Conservation (phyloP, 1,139 yeast species). For the Magnusiomyces tetraspermus region DNA sequence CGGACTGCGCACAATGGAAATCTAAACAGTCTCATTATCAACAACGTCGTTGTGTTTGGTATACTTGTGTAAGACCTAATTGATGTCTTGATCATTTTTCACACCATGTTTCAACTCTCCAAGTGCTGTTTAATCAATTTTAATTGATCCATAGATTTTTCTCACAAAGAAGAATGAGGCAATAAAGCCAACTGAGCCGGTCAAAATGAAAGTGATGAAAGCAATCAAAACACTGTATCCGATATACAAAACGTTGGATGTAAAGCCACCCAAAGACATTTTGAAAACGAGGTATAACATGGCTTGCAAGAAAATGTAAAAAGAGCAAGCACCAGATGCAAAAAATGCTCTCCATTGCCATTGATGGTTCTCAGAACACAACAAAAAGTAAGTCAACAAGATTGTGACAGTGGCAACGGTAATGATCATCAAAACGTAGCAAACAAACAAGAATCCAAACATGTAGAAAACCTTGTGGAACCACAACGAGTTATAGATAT, state of each 20-base stretch:
- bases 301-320: slow-evolving; percentile 79
- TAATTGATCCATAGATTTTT: slow-evolving; percentile 73
- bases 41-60: too few relatives aligned
- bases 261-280: slow-evolving; percentile 65
- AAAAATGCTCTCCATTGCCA: slow-evolving; percentile 97
- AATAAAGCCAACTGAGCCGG: slow-evolving; percentile 83
- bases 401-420: slow-evolving; percentile 78
- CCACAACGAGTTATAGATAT: slow-evolving; percentile 82
- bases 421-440: slow-evolving; percentile 68
- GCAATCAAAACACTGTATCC: slow-evolving; percentile 81
- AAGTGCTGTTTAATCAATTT: slow-evolving; percentile 48
- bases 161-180: slow-evolving; percentile 67
- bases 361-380: slow-evolving; percentile 84
- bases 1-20: too few relatives aligned
- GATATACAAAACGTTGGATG: slow-evolving; percentile 67
- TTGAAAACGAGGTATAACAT: slow-evolving; percentile 39
- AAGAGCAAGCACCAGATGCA: slow-evolving; percentile 82
- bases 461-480: slow-evolving; percentile 88
- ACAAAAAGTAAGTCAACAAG: slow-evolving; percentile 70
- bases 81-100: background rate
- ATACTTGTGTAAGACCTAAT: background rate
- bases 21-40: too few relatives aligned
- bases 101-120: background rate
- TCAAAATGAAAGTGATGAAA: slow-evolving; percentile 61
- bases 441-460: slow-evolving; percentile 93